Percentiles rank a stretch among this genome's conserved stretches.
These are phyloP conservation scores for Dactylellina leptospora DNA, from an alignment of 2,329 filamentous ascomycete species.

Conservation along the genomic window DNA sequence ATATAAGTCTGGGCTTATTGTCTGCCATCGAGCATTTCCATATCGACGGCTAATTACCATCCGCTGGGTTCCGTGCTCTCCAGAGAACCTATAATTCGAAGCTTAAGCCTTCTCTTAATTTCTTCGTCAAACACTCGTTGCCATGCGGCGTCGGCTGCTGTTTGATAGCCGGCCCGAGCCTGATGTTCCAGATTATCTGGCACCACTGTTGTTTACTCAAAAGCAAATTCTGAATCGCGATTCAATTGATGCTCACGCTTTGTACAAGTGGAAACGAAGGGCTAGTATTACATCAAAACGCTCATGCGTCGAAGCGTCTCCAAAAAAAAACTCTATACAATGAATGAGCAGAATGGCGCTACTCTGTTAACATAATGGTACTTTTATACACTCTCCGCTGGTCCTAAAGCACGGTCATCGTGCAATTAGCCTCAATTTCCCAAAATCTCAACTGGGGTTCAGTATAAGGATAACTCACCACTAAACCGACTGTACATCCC, in stretches of 20 bases:
- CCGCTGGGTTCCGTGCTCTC: too few relatives aligned
- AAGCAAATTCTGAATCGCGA: not conserved
- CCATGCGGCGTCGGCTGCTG: too few relatives aligned
- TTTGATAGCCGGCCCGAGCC: too few relatives aligned
- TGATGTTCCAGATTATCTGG: too few relatives aligned
- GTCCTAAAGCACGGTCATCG: slow-evolving; percentile 6
- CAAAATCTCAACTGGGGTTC: not conserved
- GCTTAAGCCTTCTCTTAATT: too few relatives aligned
- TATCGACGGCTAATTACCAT: too few relatives aligned
- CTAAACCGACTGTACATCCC: slow-evolving; percentile 53
- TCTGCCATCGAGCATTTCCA: too few relatives aligned
- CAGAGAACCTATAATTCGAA: too few relatives aligned
- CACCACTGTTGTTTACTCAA: too few relatives aligned
- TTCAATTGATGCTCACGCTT: slow-evolving; percentile 1
- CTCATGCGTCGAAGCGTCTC: not conserved
- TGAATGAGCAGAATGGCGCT: not conserved
- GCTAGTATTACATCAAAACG: slow-evolving; percentile 11
- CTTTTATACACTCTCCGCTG: slow-evolving; percentile 51
- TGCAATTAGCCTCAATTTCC: slow-evolving; percentile 6
- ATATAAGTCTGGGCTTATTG: too few relatives aligned
- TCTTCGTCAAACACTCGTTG: too few relatives aligned
- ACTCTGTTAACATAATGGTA: not conserved
- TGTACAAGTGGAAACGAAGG: slow-evolving; percentile 10
- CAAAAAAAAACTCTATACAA: slow-evolving; percentile 5
- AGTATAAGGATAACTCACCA: slow-evolving; percentile 15